These are phyloP conservation scores for Huntiella bhutanensis DNA, from an alignment of 2,329 filamentous ascomycete species.

Conservation along the genomic window DNA sequence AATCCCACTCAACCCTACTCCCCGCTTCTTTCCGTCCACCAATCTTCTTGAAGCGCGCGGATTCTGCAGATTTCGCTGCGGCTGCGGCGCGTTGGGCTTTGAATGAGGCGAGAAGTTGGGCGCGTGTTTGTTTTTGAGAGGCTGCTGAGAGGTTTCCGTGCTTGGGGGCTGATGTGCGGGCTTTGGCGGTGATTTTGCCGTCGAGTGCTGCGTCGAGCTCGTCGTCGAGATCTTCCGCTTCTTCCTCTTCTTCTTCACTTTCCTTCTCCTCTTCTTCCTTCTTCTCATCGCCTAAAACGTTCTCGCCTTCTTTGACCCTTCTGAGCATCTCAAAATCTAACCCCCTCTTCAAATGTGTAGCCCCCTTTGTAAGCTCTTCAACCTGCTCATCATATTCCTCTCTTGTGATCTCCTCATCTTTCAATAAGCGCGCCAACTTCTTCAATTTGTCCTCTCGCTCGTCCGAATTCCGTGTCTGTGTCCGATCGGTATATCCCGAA, in stretches of 20 bases:
- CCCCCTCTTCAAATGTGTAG: conserved; percentile 80
- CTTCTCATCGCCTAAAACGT: conserved; percentile 33
- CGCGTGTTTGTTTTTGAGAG: conserved; percentile 42
- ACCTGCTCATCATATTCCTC: conserved; percentile 58
- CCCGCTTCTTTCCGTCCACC: conserved; percentile 33
- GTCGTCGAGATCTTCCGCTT: conserved; percentile 33
- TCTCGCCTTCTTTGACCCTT: conserved; percentile 47
- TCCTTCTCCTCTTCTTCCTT: conserved; percentile 17
- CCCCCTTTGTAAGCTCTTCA: conserved; percentile 64
- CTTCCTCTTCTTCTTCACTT: conserved; percentile 42
- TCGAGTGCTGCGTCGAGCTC: conserved; percentile 42
- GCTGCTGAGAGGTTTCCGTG: conserved; percentile 41
- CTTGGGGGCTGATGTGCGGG: conserved; percentile 30
- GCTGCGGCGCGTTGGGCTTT: conserved; percentile 44
- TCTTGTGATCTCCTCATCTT: conserved; percentile 67
- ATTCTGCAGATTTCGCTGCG: conserved; percentile 31
- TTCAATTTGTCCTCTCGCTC: conserved; percentile 48
- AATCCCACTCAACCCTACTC: conserved; percentile 40
- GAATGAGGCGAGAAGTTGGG: conserved; percentile 48
- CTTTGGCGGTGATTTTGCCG: conserved; percentile 32
- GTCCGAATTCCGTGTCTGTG: conserved; percentile 40
- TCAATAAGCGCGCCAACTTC: conserved; percentile 63
- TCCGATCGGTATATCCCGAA: conserved; percentile 67
- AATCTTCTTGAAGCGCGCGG: conserved; percentile 46
- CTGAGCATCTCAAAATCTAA: conserved; percentile 68